Conservation (phyloP, 2,329 filamentous ascomycete species). For the Ophiocordyceps camponoti-saundersi region DNA sequence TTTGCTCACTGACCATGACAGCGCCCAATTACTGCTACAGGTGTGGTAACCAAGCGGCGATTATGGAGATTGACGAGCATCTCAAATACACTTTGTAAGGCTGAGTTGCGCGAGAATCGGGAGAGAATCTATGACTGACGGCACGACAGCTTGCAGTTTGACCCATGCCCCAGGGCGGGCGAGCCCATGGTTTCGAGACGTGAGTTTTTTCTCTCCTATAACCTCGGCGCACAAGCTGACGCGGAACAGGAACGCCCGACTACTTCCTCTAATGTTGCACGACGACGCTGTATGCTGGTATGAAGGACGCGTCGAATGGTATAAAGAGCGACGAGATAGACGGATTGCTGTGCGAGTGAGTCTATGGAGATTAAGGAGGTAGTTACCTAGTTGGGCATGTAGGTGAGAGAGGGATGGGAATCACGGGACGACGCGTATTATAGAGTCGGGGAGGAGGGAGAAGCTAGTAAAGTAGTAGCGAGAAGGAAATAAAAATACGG, state of each 20-base stretch:
- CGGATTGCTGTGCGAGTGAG: slow-evolving; percentile 4
- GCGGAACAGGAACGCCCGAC: slow-evolving; percentile 57
- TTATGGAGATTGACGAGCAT: slow-evolving; percentile 99
- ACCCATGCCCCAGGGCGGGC: slow-evolving; percentile 90
- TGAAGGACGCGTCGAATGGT: slow-evolving; percentile 1
- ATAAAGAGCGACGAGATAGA: slow-evolving; percentile 4
- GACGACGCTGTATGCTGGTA: slow-evolving; percentile 1
- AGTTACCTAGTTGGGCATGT: neutral
- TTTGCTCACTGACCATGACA: slow-evolving; percentile 11
- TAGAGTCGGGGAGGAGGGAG: neutral
- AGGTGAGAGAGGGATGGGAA: neutral
- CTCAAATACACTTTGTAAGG: slow-evolving; percentile 98
- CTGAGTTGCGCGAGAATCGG: neutral
- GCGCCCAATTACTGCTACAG: slow-evolving; percentile 95
- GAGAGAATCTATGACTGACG: neutral
- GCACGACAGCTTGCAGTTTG: slow-evolving; percentile 83
- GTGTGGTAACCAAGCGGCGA: slow-evolving; percentile 98
- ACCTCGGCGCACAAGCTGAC: slow-evolving; percentile 6
- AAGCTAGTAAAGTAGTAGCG: neutral
- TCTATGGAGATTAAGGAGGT: neutral
- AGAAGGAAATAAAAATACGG: neutral
- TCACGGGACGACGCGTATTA: neutral
- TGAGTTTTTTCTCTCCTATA: slow-evolving; percentile 19
- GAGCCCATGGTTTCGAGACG: slow-evolving; percentile 97
- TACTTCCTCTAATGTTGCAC: slow-evolving; percentile 71